phyloP scores from a whole-genome alignment of 2,329 filamentous ascomycete genomes.

The Raffaelea albimanens region DNA sequence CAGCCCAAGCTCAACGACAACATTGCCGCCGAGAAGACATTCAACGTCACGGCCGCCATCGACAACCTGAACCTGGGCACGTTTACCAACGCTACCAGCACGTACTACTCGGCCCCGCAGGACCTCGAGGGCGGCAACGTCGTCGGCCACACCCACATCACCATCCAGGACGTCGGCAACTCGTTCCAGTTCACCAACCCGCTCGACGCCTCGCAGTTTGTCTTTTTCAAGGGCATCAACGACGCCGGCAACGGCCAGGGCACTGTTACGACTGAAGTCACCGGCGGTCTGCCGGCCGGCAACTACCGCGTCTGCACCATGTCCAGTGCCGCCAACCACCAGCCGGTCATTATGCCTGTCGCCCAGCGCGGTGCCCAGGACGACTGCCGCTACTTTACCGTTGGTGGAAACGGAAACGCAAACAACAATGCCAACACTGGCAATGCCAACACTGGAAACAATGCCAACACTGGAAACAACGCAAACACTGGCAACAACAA shows the following conservation, averaged over 20 bases:
- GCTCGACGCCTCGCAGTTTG: slow-evolving; percentile 43
- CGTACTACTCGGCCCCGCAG: slow-evolving; percentile 54
- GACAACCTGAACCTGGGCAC: slow-evolving; percentile 45
- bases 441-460: slow-evolving; percentile 13
- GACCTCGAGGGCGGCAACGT: slow-evolving; percentile 41
- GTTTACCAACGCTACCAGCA: slow-evolving; percentile 50
- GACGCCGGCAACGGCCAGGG: slow-evolving; percentile 48
- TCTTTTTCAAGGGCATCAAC: slow-evolving; percentile 61
- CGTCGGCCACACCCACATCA: slow-evolving; percentile 54
- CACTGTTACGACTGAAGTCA: slow-evolving; percentile 41
- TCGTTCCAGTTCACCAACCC: slow-evolving; percentile 39
- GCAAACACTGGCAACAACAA: neutral
- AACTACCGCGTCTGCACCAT: slow-evolving; percentile 60
- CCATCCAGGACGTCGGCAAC: slow-evolving; percentile 45
- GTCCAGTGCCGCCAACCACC: slow-evolving; percentile 54
- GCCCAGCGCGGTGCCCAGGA: slow-evolving; percentile 59
- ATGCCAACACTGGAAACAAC: slow-evolving; percentile 8
- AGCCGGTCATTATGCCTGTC: slow-evolving; percentile 56
- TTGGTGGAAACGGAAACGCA: slow-evolving; percentile 20
- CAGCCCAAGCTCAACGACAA: slow-evolving; percentile 43
- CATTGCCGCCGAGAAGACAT: slow-evolving; percentile 36
- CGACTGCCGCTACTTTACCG: slow-evolving; percentile 53
- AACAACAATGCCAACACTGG: slow-evolving; percentile 12
- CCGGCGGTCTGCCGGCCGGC: slow-evolving; percentile 48
- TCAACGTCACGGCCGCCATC: slow-evolving; percentile 43